Conservation (phyloP, 2,329 filamentous ascomycete genomes). For the Ophiocordyceps camponoti-saundersi region DNA sequence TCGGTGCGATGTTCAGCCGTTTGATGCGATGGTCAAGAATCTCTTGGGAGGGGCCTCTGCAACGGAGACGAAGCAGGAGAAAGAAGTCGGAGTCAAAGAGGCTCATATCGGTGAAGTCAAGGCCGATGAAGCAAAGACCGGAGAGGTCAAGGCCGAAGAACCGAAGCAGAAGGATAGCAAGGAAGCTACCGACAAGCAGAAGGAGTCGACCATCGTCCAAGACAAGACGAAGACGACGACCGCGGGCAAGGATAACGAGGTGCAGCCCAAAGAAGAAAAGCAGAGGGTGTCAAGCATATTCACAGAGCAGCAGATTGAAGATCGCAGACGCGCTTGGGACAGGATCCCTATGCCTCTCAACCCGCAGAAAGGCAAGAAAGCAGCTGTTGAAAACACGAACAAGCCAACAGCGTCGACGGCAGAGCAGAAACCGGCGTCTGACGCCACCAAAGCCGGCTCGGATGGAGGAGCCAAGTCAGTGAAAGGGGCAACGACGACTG, state of each 20-base stretch:
- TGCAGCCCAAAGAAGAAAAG: slow-evolving; percentile 1
- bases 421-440: background rate
- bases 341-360: slow-evolving; percentile 17
- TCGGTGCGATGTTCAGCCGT: background rate
- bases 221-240: background rate
- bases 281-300: slow-evolving; percentile 8
- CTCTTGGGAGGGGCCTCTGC: background rate
- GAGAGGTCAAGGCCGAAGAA: too few relatives aligned
- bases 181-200: too few relatives aligned
- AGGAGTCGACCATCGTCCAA: background rate
- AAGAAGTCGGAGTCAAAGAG: too few relatives aligned
- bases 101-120: too few relatives aligned
- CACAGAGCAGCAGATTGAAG: slow-evolving; percentile 14
- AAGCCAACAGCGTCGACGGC: background rate
- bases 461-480: too few relatives aligned
- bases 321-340: slow-evolving; percentile 14
- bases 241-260: background rate
- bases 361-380: slow-evolving; percentile 4
- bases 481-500: too few relatives aligned
- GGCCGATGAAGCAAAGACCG: too few relatives aligned
- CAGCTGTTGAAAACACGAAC: background rate
- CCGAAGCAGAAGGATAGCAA: background rate
- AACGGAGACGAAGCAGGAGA: background rate
- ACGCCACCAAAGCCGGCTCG: too few relatives aligned
- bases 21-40: background rate